Evolutionary conservation across 768 basidiomycete species (phyloP).

Genomic region (Fibroporia radiculosa): DNA sequence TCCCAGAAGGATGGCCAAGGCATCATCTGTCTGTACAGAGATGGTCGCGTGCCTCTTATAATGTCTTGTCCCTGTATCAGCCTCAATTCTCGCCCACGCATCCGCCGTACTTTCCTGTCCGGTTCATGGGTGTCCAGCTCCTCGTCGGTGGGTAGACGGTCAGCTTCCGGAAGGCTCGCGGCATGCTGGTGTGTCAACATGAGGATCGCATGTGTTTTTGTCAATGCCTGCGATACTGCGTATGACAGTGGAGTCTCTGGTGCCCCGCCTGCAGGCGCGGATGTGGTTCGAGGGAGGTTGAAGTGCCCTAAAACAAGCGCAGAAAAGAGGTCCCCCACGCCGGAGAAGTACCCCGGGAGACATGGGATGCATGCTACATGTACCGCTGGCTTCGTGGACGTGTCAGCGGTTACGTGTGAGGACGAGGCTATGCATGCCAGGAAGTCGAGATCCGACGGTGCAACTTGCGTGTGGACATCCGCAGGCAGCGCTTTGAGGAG

Average conservation of each 20-base stretch:
- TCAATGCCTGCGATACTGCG: slow-evolving; percentile 62
- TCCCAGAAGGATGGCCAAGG: slow-evolving; percentile 30
- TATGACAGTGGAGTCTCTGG: slow-evolving; percentile 38
- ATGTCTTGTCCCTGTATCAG: slow-evolving; percentile 73
- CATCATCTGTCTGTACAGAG: slow-evolving; percentile 24
- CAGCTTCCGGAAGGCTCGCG: slow-evolving; percentile 47
- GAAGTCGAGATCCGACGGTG: slow-evolving; percentile 31
- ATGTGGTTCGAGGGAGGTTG: slow-evolving; percentile 9
- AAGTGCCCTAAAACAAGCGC: slow-evolving; percentile 85
- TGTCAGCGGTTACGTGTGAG: slow-evolving; percentile 16
- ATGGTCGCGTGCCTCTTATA: slow-evolving; percentile 37
- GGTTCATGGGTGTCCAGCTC: slow-evolving; percentile 65
- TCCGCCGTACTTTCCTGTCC: slow-evolving; percentile 58
- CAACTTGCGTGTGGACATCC: slow-evolving; percentile 25
- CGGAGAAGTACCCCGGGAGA: slow-evolving; percentile 88
- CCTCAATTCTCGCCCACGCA: slow-evolving; percentile 81
- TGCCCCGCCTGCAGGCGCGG: slow-evolving; percentile 4
- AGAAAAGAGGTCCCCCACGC: slow-evolving; percentile 95
- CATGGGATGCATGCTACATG: slow-evolving; percentile 69
- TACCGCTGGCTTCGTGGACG: slow-evolving; percentile 45
- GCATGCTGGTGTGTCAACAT: slow-evolving; percentile 52
- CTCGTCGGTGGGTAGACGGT: slow-evolving; percentile 61
- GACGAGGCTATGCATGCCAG: slow-evolving; percentile 82
- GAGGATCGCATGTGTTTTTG: slow-evolving; percentile 70
- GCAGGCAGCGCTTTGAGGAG: slow-evolving; percentile 48